Percentiles rank a stretch among this genome's conserved stretches.
Evolutionary conservation across 495 filamentous ascomycete genomes (phyloP).

Genomic region (Staphylotrichum longicolle): DNA sequence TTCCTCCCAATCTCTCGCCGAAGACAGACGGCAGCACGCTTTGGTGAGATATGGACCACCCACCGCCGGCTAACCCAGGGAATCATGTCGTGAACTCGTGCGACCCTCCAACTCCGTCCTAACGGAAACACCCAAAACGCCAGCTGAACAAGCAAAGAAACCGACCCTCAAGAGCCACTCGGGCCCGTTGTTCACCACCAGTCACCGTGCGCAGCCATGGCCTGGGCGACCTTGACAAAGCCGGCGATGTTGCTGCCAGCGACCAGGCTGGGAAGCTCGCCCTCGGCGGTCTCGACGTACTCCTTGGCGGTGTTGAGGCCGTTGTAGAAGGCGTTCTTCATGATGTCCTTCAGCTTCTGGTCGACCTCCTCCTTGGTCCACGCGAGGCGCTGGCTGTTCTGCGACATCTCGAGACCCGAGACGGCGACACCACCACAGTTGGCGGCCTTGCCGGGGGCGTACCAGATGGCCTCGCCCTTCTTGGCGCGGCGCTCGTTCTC

Average conservation of each 20-base stretch:
- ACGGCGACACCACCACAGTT: conserved; percentile 98
- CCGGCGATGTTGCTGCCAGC: conserved; percentile 96
- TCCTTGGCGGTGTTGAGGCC: conserved; percentile 85
- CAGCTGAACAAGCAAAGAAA: conserved; percentile 5
- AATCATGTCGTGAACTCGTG: conserved; percentile 18
- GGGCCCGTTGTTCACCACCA: conserved; percentile 63
- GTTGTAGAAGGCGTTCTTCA: conserved; percentile 91
- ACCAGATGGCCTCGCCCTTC: conserved; percentile 77
- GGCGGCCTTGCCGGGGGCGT: conserved; percentile 89
- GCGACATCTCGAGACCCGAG: conserved; percentile 97
- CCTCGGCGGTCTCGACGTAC: conserved; percentile 74
- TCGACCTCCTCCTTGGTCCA: conserved; percentile 94
- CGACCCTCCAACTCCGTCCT: conserved; percentile 17
- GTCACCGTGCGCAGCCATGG: conserved; percentile 96
- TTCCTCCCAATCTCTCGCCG: background rate
- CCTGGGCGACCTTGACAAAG: conserved; percentile 91
- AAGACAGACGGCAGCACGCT: too few relatives aligned
- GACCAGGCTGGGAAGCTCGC: conserved; percentile 83
- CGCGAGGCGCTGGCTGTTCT: conserved; percentile 81
- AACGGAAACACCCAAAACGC: conserved; percentile 15
- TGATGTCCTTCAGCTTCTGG: conserved; percentile 85
- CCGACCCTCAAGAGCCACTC: background rate
- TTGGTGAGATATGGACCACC: background rate
- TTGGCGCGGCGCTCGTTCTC: conserved; percentile 75
- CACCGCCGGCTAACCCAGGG: conserved; percentile 16